Evolutionary conservation across 1,139 yeast species (phyloP), one percentile per base, ranked within the genome.

Genomic region (Suhomyces bribrorum): DNA sequence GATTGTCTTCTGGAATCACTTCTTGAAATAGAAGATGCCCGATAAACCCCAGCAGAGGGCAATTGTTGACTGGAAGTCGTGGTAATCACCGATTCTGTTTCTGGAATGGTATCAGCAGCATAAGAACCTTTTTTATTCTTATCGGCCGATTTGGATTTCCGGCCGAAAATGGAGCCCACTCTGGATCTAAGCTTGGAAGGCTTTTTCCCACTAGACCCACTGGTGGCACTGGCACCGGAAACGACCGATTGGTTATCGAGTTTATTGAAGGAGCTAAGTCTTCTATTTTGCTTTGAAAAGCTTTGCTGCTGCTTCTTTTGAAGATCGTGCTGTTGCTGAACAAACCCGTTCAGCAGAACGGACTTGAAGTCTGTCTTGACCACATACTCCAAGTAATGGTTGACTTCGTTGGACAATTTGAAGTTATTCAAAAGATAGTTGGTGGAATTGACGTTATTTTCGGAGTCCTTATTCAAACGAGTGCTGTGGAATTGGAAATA

Each of bases 81-180:
- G 11, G 69, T 54, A 17, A 56, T 47, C 31, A 60, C 41, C 1
- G 71, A 62, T 8, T 56, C 69, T 34, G 59, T 52, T 48, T 71
- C 77, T 6, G 67, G 69, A 34, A 66, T 64, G 6, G 62, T 44
- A 11, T 54, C 59, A 29, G 44, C 51, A 7, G 52, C 25, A 17
- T 40, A 34, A 3, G 15, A 12, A n/a, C 31, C 31, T 25, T 32
- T 22, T 18, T 34, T 34, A 12, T 35, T 31, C 6, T 20, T 20
- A n/a, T 20, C 23, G 11, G 23, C 8, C 23, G 64, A 64, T 49
- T 72, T 73, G 52, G 79, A 69, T 38, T 58, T 76, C 48, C 86
- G 77, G 31, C 85, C 83, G 59, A 89, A 85, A 44, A 89, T 81
- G 0, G 96, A 87, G 13, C 96, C 96, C 28, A 89, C 89, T 56